phyloP scores from a whole-genome alignment of 2,329 filamentous ascomycete genomes.

The Sclerotinia subarctica region DNA sequence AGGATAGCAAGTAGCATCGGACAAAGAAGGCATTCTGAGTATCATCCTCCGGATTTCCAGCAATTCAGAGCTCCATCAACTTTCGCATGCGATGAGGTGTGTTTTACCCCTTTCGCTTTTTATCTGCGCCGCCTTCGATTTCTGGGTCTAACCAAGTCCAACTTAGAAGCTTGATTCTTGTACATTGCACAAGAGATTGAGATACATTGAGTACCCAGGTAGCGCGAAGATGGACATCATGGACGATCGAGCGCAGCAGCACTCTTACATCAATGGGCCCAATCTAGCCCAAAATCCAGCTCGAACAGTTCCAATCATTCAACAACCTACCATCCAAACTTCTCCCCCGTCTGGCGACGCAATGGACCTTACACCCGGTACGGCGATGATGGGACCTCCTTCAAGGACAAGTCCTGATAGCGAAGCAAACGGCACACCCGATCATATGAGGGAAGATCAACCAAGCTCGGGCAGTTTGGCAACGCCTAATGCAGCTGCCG shows the following conservation, averaged over 20 bases:
- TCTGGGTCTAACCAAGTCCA: slow-evolving; percentile 1
- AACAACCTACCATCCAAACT: slow-evolving; percentile 56
- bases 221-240: slow-evolving; percentile 35
- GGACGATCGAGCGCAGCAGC: slow-evolving; percentile 36
- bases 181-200: slow-evolving; percentile 10
- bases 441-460: slow-evolving; percentile 38
- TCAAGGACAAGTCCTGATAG: slow-evolving; percentile 37
- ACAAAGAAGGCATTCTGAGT: slow-evolving; percentile 20
- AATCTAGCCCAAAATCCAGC: slow-evolving; percentile 30
- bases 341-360: slow-evolving; percentile 57
- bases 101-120: slow-evolving; percentile 12
- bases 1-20: slow-evolving; percentile 22
- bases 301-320: slow-evolving; percentile 54
- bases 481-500: slow-evolving; percentile 41
- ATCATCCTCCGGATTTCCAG: slow-evolving; percentile 1
- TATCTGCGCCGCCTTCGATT: background rate
- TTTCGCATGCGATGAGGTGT: slow-evolving; percentile 18
- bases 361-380: slow-evolving; percentile 56
- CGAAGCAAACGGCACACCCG: slow-evolving; percentile 38
- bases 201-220: slow-evolving; percentile 27
- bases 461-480: slow-evolving; percentile 39
- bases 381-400: slow-evolving; percentile 42
- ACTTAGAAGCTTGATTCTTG: slow-evolving; percentile 1
- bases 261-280: slow-evolving; percentile 32
- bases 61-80: slow-evolving; percentile 3